Evolutionary conservation across 2,329 filamentous ascomycete genomes (phyloP), one percentile per base, ranked within the genome.

Genomic region (Paecilomyces dactylethromorphus): DNA sequence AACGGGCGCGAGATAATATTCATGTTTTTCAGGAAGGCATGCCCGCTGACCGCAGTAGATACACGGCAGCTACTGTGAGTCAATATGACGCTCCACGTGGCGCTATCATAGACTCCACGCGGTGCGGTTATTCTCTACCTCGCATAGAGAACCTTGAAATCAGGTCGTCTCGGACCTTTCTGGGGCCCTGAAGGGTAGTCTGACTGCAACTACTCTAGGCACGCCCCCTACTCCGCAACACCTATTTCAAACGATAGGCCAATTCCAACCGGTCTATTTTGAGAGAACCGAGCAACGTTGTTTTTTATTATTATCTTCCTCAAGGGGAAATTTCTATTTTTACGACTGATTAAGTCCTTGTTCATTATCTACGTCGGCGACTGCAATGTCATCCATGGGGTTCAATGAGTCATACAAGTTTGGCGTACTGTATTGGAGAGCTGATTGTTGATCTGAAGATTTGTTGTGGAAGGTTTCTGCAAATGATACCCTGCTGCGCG

Each of bases 211-310:
- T 33, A 11, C 53, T 56, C 21, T 24, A 56, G 54, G 32, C 35
- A 55, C n/a, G n/a, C 7, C 21, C 21, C 10, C 15, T 13, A 12
- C 6, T 54, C 66, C 61, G 32, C 61, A 59, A 39, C 62, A 63
- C 8, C 56, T 52, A 10, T 63, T 61, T 12, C 60, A 60, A 24
- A 59, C 61, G 54, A 58, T 58, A n/a, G 65, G 69, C 56, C 66
- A 65, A 32, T 64, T 59, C 29, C 60, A 62, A 52, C 65, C 68
- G 26, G 60, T 65, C 22, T 67, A 70, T 45, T 62, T 66, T 22
- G 63, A 65, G 57, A 58, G 63, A 35, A 61, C 63, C 21, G 65
- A 68, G 53, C 65, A 60, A 13, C 59, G 63, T 35, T 61, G 61
- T 18, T 58, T 58, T 60, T 1, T 61, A 58, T 21, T 60, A 65